Base-by-base conservation (phyloP, 768 basidiomycete species). In the Suillus brevipes region DNA sequence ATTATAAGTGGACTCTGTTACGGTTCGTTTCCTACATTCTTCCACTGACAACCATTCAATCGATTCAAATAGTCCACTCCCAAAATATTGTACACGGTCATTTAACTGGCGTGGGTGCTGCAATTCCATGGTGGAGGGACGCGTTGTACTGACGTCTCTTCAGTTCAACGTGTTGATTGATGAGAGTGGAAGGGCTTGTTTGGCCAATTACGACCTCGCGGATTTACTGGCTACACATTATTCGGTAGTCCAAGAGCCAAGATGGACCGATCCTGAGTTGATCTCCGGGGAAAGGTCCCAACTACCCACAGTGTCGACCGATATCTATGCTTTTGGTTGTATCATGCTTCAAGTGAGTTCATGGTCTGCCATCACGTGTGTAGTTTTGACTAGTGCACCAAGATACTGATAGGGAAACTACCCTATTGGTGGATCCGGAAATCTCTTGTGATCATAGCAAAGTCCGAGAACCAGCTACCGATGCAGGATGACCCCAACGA, bases 1-100 rank as follows among this genome's bases (percentile, higher is more conserved):
- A 73, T 81, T 3, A 78, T 77, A 7, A 74, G 77, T 50, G 82
- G 81, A 57, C 69, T 82, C 16, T 59, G 70, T 10, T 81, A 82
- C 65, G 61, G 81, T 82, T 47, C 66, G 79, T 45, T 8, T 13
- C 23, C n/a, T 25, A 4, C 8, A 28, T 18, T 34, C 52, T 64
- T 12, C 23, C 5, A 38, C 8, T 42, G 5, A 4, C 20, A 63
- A 9, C 6, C 6, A 28, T 23, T 63, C 20, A 23, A 8, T 25
- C 9, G 25, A 37, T 16, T 28, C 12, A 16, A 10, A 9, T 23
- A 66, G 65, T 66, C 20, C 65, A 66, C 40, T 55, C 49, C n/a
- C 16, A 55, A 23, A 3, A 36, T 34, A 45, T 66, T 14, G 49
- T 52, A 7, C 65, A 66, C 28, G 65, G 65, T 6, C 47, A 64